Evolutionary conservation across 192 early-diverging fungal species (phyloP), one percentile per base, ranked within the genome.

Genomic region (Entophlyctis helioformis): DNA sequence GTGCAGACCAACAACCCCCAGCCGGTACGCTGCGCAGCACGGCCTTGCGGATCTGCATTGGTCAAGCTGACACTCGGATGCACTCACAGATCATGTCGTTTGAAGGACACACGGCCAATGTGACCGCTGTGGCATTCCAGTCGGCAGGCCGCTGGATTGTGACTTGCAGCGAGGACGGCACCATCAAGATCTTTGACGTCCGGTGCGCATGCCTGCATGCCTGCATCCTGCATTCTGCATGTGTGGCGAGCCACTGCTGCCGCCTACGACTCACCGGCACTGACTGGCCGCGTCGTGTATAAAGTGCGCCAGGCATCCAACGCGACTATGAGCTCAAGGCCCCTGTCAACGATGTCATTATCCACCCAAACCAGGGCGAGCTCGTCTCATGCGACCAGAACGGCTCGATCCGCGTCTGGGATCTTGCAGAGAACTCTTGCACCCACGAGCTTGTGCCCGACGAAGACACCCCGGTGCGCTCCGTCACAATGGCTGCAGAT

Each of bases 401-500:
- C 46, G 75, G 75, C 2, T 42, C 56, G 16, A 65, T 78, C 35
- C 69, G 62, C 53, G 62, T 78, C 20, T 78, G 75, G 75, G 75
- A 78, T 60, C 51, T 78, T 16, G 72, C 64, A 9, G 72, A 71
- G 36, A 78, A 75, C 39, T 36, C 48, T 15, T 78, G 72, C 59
- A 76, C 66, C 2, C 75, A 72, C 43, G 72, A 78, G 47, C 42
- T 76, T 36, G 71, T 70, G 67, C 84, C 54, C 62, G 82, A 87
- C 39, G 86, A 88, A 59, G 89, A 85, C 49, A 76, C 80, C 1
- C 80, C 89, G 1, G 67, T 84, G 26, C 72, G 85, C 19, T 85
- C 82, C 0, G 86, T 92, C 0, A 83, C 82, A 4, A 83, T 92
- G 36, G 83, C 85, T 1, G 68, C 76, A 16, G 87, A 89, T 53